Conservation (phyloP, 352 stramenopile species). For the Globisporangium megalacanthum region DNA sequence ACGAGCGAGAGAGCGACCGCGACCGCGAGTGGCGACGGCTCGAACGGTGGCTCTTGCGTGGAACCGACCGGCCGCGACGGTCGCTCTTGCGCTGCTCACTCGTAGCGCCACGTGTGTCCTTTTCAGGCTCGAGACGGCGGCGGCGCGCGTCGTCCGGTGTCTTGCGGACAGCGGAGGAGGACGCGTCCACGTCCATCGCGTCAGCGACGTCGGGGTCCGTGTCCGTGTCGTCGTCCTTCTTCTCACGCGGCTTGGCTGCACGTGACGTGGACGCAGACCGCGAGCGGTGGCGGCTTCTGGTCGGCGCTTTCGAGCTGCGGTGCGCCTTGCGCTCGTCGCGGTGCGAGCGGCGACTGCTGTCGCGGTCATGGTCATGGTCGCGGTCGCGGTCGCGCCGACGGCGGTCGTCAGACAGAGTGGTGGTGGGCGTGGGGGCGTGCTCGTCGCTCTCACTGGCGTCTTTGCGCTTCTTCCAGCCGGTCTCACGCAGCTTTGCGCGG, state of each 20-base stretch:
- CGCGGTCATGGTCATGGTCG: neutral
- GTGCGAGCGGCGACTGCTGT: slow-evolving; percentile 1
- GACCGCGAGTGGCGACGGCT: slow-evolving; percentile 42
- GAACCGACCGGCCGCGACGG: slow-evolving; percentile 8
- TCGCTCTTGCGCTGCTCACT: slow-evolving; percentile 9
- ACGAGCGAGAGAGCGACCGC: too few species aligned
- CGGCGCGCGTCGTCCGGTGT: slow-evolving; percentile 9
- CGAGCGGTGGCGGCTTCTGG: slow-evolving; percentile 14
- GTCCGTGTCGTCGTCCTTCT: slow-evolving; percentile 16
- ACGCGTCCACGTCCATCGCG: neutral
- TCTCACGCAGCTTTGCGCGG: slow-evolving; percentile 62
- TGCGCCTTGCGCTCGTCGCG: slow-evolving; percentile 5
- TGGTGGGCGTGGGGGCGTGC: slow-evolving; percentile 6
- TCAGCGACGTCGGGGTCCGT: slow-evolving; percentile 5
- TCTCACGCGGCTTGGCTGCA: neutral
- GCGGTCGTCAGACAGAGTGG: slow-evolving; percentile 23
- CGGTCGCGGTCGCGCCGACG: slow-evolving; percentile 22
- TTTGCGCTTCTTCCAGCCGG: slow-evolving; percentile 58
- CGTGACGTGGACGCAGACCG: slow-evolving; percentile 8
- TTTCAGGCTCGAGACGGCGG: neutral
- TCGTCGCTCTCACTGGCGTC: slow-evolving; percentile 18
- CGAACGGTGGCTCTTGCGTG: slow-evolving; percentile 26
- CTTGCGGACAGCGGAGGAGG: neutral
- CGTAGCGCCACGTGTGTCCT: neutral
- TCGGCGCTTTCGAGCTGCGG: slow-evolving; percentile 8